A percentile compares a stretch with the other conserved stretches of the same genome.
phyloP scores from a whole-genome alignment of 2,329 filamentous ascomycete species.

The Penicillium aurantiogriseum region DNA sequence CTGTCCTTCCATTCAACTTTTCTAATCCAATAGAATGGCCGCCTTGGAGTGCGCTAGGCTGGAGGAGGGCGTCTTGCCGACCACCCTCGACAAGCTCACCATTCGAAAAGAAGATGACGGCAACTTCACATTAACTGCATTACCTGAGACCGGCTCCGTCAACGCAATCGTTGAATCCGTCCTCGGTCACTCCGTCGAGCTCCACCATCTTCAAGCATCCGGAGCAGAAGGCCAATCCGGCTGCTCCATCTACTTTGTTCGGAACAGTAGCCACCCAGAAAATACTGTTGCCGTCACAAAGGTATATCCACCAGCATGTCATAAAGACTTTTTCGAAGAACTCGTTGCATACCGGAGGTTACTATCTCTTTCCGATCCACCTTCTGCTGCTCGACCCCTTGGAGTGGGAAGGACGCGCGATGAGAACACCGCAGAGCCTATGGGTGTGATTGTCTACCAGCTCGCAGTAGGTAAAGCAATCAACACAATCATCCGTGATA shows the following conservation, averaged over 20 bases:
- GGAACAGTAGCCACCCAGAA: not conserved
- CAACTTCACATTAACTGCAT: not conserved
- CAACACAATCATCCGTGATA: slow-evolving; percentile 2
- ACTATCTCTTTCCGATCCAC: not conserved
- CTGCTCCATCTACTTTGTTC: slow-evolving; percentile 1
- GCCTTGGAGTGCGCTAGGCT: not conserved
- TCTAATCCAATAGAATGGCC: not conserved
- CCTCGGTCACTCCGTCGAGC: not conserved
- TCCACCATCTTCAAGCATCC: slow-evolving; percentile 2
- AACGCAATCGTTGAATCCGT: slow-evolving; percentile 1
- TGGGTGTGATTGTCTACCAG: slow-evolving; percentile 3
- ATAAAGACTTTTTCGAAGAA: slow-evolving; percentile 2
- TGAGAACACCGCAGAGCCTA: not conserved
- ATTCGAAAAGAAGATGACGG: not conserved
- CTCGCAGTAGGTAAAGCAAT: not conserved
- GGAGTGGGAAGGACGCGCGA: slow-evolving; percentile 1
- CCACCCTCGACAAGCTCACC: not conserved
- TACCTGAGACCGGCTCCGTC: not conserved
- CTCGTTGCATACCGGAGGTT: not conserved
- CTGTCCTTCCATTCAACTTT: not conserved
- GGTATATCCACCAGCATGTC: not conserved
- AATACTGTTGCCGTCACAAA: not conserved
- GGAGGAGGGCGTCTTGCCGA: not conserved
- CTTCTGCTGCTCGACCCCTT: not conserved
- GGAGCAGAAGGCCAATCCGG: slow-evolving; percentile 3